Conservation (phyloP, 2,329 filamentous ascomycete species). For the Fusarium torreyae region DNA sequence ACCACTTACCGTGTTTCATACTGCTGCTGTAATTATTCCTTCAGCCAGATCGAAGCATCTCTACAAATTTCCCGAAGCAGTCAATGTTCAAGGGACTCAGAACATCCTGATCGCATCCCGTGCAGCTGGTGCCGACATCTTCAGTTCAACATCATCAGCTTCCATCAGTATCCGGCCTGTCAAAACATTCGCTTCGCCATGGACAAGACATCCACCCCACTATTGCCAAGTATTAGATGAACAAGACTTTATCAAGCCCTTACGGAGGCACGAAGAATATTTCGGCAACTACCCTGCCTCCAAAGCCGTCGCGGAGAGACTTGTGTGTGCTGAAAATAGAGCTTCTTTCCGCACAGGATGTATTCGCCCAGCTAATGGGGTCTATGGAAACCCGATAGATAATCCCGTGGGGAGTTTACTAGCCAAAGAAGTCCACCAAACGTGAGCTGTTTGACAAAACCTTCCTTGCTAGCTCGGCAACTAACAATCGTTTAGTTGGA, state of each 20-base stretch:
- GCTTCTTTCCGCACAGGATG: conserved; percentile 17
- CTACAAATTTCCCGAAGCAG: conserved; percentile 2
- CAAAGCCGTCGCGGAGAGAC: conserved; percentile 5
- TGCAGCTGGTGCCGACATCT: conserved; percentile 1
- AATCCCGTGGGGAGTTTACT: conserved; percentile 3
- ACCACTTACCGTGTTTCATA: conserved; percentile 25
- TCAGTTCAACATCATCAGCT: conserved; percentile 16
- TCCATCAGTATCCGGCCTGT: conserved; percentile 12
- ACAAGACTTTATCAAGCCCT: neutral
- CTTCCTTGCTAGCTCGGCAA: accelerated
- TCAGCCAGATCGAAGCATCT: conserved; percentile 15
- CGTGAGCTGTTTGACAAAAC: neutral
- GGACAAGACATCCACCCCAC: neutral
- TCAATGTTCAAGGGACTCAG: conserved; percentile 21
- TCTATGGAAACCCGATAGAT: conserved; percentile 16
- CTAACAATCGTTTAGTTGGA: conserved; percentile 6
- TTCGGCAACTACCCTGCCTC: conserved; percentile 9
- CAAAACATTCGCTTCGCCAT: conserved; percentile 9
- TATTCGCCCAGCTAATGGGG: conserved; percentile 20
- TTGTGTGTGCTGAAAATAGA: neutral
- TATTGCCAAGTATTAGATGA: conserved; percentile 12
- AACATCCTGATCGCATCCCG: conserved; percentile 16
- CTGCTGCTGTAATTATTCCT: conserved; percentile 7
- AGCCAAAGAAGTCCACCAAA: neutral
- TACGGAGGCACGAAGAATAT: neutral